Percentiles rank a stretch among this genome's conserved stretches.
Conservation (phyloP, 805 yeast species). For the Zygoascus tannicola region DNA sequence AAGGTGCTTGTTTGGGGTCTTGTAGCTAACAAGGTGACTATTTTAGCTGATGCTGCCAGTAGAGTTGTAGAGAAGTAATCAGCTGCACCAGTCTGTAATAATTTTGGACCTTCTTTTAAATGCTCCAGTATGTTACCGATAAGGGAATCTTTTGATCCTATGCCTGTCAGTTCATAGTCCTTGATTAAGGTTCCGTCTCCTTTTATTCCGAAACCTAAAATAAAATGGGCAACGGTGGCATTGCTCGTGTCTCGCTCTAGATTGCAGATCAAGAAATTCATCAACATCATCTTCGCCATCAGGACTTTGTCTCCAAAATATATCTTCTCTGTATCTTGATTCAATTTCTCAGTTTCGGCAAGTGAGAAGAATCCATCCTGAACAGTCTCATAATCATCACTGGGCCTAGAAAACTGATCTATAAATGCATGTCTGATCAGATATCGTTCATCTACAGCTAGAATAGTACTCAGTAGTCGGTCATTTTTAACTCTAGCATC, state of each 20-base stretch:
- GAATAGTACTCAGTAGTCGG: conserved; percentile 59
- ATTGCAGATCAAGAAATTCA: conserved; percentile 48
- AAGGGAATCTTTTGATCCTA: conserved; percentile 45
- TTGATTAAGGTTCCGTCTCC: conserved; percentile 44
- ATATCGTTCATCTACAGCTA: conserved; percentile 68
- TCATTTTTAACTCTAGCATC: conserved; percentile 37
- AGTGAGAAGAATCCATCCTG: not conserved
- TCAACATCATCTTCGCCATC: conserved; percentile 40
- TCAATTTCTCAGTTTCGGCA: conserved; percentile 3
- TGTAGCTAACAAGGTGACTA: conserved; percentile 52
- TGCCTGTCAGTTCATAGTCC: conserved; percentile 39
- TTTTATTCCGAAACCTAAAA: conserved; percentile 61
- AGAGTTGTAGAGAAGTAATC: conserved; percentile 45
- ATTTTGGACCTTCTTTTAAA: conserved; percentile 39
- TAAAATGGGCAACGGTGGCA: conserved; percentile 58
- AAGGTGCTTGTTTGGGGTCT: conserved; percentile 45
- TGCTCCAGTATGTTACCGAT: conserved; percentile 45
- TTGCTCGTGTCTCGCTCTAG: conserved; percentile 25
- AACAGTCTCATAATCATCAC: conserved; percentile 6
- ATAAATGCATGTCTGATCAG: conserved; percentile 67
- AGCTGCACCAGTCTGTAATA: conserved; percentile 31
- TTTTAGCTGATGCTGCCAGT: conserved; percentile 38
- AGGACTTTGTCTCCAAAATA: not conserved
- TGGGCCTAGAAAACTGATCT: conserved; percentile 45
- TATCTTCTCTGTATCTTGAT: conserved; percentile 19